Percentiles rank a stretch among this genome's conserved stretches.
These are phyloP conservation scores for Crithidia sp. DNA, from an alignment of 208 protist genomes.

Conservation along the genomic window DNA sequence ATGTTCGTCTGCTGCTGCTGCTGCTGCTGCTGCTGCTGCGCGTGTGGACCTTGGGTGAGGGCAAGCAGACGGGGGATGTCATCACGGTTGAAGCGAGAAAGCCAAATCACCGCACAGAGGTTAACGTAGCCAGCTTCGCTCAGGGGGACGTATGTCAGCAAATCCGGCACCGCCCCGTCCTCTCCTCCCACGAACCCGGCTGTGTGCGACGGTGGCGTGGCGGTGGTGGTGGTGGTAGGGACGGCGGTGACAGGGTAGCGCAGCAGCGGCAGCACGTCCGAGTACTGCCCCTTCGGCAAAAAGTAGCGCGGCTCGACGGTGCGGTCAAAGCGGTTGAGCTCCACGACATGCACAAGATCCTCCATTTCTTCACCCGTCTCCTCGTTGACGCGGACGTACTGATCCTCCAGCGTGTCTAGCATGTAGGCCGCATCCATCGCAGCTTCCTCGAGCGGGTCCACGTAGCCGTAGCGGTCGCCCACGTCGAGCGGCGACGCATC, in stretches of 20 bases:
- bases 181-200: background rate
- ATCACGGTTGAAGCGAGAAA: constrained; percentile 36
- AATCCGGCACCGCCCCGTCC: background rate
- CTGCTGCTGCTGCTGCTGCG: background rate
- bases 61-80: constrained; percentile 16
- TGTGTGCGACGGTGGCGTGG: background rate
- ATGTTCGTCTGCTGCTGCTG: too few species aligned
- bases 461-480: constrained; percentile 17
- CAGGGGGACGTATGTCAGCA: constrained; percentile 27
- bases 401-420: constrained; percentile 32
- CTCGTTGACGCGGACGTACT: constrained; percentile 51
- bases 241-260: constrained; percentile 26
- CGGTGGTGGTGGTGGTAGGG: background rate
- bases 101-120: constrained; percentile 36
- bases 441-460: constrained; percentile 26
- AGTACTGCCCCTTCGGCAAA: constrained; percentile 36
- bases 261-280: constrained; percentile 45
- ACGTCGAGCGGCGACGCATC: constrained; percentile 8
- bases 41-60: constrained; percentile 11
- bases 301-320: constrained; percentile 27
- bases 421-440: constrained; percentile 28
- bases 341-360: constrained; percentile 45
- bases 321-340: constrained; percentile 33
- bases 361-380: constrained; percentile 50
- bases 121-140: constrained; percentile 36